Evolutionary conservation across 345 rosid species (phyloP).

Genomic region (Gynandropsis gynandra): DNA sequence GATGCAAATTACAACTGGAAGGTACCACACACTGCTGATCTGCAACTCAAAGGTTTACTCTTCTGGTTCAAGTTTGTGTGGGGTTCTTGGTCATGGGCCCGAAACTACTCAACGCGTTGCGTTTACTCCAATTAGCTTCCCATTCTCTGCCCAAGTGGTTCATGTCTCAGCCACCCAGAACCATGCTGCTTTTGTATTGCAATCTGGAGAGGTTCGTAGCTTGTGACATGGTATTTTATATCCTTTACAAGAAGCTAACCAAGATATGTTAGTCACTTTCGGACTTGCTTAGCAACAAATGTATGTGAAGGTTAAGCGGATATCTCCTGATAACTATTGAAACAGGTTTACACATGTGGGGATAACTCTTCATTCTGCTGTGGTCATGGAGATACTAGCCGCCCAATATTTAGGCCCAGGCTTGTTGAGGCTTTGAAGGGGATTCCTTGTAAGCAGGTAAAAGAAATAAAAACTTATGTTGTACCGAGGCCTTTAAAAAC

Average conservation of each 20-base stretch:
- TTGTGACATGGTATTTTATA: neutral
- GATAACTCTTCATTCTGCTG: slow-evolving; percentile 89
- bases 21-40: slow-evolving; percentile 80
- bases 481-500: no score
- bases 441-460: slow-evolving; percentile 80
- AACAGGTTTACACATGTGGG: slow-evolving; percentile 91
- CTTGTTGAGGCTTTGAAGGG: slow-evolving; percentile 75
- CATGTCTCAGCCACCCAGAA: slow-evolving; percentile 90
- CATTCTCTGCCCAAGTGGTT: slow-evolving; percentile 46
- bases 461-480: no score
- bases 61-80: slow-evolving; percentile 82
- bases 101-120: slow-evolving; percentile 88
- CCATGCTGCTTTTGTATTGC: slow-evolving; percentile 81
- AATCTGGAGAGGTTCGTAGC: slow-evolving; percentile 81
- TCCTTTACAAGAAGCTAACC: neutral
- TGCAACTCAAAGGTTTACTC: slow-evolving; percentile 80
- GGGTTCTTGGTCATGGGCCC: slow-evolving; percentile 93
- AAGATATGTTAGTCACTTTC: no score
- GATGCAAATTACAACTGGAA: slow-evolving; percentile 96
- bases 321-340: neutral
- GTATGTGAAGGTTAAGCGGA: neutral
- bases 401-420: slow-evolving; percentile 82
- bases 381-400: slow-evolving; percentile 67
- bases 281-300: no score
- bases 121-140: slow-evolving; percentile 64